Conservation (phyloP, 108 stramenopile species). For the Nitzschia palea region DNA sequence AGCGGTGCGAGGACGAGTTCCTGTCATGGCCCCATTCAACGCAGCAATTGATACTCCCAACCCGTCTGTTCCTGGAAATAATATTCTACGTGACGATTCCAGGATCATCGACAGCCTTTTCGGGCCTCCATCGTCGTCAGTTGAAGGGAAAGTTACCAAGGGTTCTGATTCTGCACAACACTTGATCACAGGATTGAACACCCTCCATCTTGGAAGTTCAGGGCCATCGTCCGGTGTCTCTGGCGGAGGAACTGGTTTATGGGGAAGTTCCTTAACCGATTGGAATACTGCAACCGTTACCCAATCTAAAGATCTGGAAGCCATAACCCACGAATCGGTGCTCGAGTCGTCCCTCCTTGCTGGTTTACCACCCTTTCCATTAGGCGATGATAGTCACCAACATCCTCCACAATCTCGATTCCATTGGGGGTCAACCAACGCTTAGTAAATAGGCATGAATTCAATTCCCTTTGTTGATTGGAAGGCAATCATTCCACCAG, state of each 20-base stretch:
- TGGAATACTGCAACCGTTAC: not conserved
- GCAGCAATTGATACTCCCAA: not conserved
- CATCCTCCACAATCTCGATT: conserved; percentile 32
- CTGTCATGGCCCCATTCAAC: not conserved
- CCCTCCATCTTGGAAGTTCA: not conserved
- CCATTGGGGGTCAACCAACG: conserved; percentile 21
- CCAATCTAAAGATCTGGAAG: not conserved
- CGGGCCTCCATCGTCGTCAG: conserved; percentile 9
- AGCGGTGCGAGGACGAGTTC: not conserved
- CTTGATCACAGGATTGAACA: conserved; percentile 26
- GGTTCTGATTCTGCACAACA: not conserved
- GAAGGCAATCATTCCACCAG: not conserved
- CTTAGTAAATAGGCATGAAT: not conserved
- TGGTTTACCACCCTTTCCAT: conserved; percentile 7
- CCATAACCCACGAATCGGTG: not conserved
- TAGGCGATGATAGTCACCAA: not conserved
- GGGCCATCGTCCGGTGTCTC: not conserved
- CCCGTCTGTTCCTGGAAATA: not conserved
- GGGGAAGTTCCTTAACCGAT: conserved; percentile 16
- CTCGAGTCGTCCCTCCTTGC: conserved; percentile 14
- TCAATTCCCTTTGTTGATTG: not conserved
- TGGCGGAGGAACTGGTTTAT: conserved; percentile 10
- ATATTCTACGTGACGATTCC: conserved; percentile 33
- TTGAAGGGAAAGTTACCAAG: not conserved
- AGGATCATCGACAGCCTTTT: conserved; percentile 50